Base-by-base conservation (phyloP, 2,329 filamentous ascomycete genomes). In the Fusarium anthophilum region DNA sequence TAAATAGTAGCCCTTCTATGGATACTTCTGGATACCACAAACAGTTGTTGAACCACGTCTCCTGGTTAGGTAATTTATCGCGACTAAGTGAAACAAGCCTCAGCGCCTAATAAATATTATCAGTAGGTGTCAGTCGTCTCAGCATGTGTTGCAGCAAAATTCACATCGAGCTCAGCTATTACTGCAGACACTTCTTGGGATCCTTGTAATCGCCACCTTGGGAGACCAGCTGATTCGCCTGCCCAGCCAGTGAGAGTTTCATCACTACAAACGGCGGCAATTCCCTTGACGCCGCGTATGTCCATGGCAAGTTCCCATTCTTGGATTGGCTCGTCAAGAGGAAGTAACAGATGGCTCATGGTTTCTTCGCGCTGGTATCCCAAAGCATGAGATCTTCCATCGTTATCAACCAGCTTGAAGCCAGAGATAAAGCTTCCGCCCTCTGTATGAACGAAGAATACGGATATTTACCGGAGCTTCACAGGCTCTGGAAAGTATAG, bases 391-490 rank as follows among this genome's bases (percentile, higher is more conserved):
- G 43, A 20, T 45, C 5, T 8, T 8, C 11, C 10, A 24, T 45
- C 17, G 0, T 8, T 11, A 26, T 45, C 17, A 18, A 45, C 8
- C n/a, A 45, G 7, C 13, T 2, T 13, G 1, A 75, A n/a, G 4
- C 73, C 68, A n/a, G 71, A 72, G 6, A 75, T 20, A 38, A 67
- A 75, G 1, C 0, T 17, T 17, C 65, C 65, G 8, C 20, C 37
- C 1, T 1, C 56, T 39, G 7, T 61, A 13, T 51, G 2, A 14
- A 74, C 45, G 41, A 75, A 72, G 1, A 54, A 74, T 28, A 72
- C 54, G 20, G 45, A 45, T 18, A 75, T 55, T 3, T 24, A 15
- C 18, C 59, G 60, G 8, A 74, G 6, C 20, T 50, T 35, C 26
- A 66, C 24, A 20, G 65, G 59, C 14, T 61, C 26, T 8, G 35